Evolutionary conservation across 225 moss, liverwort and hornwort genomes (phyloP), one percentile per base, ranked within the genome.

Genomic region (Pseudoscleropodium purum): DNA sequence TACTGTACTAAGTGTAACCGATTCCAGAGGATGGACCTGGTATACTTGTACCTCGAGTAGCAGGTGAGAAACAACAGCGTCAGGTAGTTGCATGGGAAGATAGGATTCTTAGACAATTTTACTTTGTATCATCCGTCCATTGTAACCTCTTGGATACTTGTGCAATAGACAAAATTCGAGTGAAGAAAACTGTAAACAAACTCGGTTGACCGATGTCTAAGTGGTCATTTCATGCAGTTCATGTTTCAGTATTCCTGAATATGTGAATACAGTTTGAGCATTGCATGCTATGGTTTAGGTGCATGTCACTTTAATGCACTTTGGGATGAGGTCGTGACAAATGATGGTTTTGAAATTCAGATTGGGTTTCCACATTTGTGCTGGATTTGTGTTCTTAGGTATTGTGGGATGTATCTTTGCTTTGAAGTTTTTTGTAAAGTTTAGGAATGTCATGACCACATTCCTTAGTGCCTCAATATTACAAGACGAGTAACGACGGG

Each of bases 1-100:
- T 90, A 74, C 6, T 91, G 56, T 91, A 92, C 69, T 87, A 67
- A 85, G 78, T 80, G 64, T 94, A 72, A 76, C 11, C 34, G 34
- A 64, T n/a, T 86, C 7, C 18, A 29, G 31, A 41, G 18, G 31
- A 72, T 67, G 60, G 59, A 52, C 76, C 16, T n/a, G 47, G 45
- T 26, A 63, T 45, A 37, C 45, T 73, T 74, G 67, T 51, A 79
- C 51, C 68, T 76, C 10, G 61, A 12, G 70, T 87, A 51, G 29
- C 84, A 64, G 47, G 49, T 87, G 80, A 64, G 65, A 66, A 43
- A 66, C 39, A 64, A 31, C 16, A 14, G 62, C 41, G 13, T 31
- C 21, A 31, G 33, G 10, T 60, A 27, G 26, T 27, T 18, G 59
- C 60, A 60, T 41, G 30, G 15, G 62, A 82, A 45, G 45, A 45